Evolutionary conservation across 345 rosid genomes (phyloP).

Genomic region (Erucastrum elatum): DNA sequence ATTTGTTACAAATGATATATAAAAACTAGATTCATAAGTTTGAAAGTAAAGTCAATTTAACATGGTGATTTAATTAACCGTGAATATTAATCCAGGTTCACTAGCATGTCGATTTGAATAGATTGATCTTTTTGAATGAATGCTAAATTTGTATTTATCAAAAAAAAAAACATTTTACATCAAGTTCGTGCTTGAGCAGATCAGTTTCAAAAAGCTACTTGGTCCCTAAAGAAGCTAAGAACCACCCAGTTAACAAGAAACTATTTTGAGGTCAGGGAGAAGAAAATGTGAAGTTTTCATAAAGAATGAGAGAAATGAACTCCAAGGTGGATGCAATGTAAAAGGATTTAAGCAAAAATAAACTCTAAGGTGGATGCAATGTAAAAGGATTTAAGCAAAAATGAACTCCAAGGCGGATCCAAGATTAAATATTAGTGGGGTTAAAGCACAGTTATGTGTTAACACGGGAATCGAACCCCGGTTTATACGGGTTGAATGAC

Average conservation of each 20-base stretch:
- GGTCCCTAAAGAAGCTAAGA: background rate
- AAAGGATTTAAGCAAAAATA: background rate
- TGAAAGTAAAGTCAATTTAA: background rate
- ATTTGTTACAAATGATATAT: background rate
- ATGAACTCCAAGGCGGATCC: background rate
- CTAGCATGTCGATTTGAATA: background rate
- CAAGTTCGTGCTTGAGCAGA: background rate
- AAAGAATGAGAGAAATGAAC: background rate
- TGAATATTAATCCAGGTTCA: background rate
- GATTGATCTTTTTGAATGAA: background rate
- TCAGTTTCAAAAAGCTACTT: background rate
- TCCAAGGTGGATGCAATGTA: background rate
- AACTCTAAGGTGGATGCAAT: background rate
- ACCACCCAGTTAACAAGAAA: background rate
- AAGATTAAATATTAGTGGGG: no score
- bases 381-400: background rate
- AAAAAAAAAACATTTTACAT: background rate
- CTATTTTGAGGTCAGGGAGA: background rate
- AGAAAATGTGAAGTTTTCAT: background rate
- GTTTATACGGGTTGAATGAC: no score
- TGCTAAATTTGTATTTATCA: background rate
- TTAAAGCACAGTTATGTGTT: no score
- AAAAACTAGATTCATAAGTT: background rate
- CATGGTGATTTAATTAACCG: background rate
- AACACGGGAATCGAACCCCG: no score